phyloP scores from a whole-genome alignment of 805 yeast genomes.

The Candida wancherniae region DNA sequence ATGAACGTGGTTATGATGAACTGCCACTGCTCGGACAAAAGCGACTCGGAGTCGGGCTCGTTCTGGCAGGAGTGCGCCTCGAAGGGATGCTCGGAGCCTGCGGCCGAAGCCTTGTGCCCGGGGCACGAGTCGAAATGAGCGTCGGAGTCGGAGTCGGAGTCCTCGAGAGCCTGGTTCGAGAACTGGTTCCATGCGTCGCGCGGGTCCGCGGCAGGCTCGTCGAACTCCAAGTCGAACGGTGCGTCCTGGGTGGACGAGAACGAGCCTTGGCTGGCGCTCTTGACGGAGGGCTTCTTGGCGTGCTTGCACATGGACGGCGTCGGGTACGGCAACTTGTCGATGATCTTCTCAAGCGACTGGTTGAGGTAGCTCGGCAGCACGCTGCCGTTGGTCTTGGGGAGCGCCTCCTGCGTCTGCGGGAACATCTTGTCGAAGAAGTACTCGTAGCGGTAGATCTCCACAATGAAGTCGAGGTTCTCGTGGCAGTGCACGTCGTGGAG shows the following conservation, averaged over 20 bases:
- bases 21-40: conserved; percentile 28
- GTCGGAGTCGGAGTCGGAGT: conserved; percentile 8
- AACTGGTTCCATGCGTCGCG: conserved; percentile 19
- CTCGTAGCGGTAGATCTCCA: conserved; percentile 44
- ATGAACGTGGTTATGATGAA: conserved; percentile 39
- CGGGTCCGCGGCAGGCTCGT: conserved; percentile 18
- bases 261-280: conserved; percentile 7
- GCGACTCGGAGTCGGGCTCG: conserved; percentile 1
- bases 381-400: conserved; percentile 1
- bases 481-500: conserved; percentile 38
- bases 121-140: conserved; percentile 1
- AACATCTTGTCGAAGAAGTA: conserved; percentile 31
- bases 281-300: conserved; percentile 3
- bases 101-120: neutral
- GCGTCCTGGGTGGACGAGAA: conserved; percentile 5
- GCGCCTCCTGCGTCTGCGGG: conserved; percentile 6
- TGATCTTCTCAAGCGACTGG: conserved; percentile 10
- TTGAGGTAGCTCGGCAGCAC: conserved; percentile 11
- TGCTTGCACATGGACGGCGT: conserved; percentile 7
- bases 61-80: neutral
- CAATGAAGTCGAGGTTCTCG: conserved; percentile 42
- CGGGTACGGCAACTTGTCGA: conserved; percentile 14
- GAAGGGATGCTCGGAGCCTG: neutral
- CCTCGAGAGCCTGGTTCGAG: conserved; percentile 10
- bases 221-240: conserved; percentile 21